Base-by-base conservation (phyloP, 805 yeast species). In the Spathaspora passalidarum region DNA sequence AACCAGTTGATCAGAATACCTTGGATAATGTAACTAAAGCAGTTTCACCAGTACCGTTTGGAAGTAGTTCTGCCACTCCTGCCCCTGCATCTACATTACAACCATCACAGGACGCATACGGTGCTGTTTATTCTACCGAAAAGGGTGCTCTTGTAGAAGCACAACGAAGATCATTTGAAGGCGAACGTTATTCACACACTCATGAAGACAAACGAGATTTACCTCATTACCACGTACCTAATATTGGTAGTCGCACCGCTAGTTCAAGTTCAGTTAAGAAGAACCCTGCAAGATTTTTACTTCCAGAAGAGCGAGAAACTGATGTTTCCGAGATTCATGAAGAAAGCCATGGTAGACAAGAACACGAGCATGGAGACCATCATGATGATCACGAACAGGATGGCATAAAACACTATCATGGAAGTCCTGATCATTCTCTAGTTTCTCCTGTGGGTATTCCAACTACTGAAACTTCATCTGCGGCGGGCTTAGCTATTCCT, bases 81-180 rank as follows among this genome's bases (percentile, higher is more conserved):
- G 53, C 17, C 61, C 58, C n/a, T 50, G 50, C 20, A 10, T n/a
- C 14, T n/a, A 47, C 52, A 26, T 23, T 43, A 9, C 42, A 50
- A 7, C 55, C 56, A 3, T 50, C 47, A 8, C 37, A 43, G 17
- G 43, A 52, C 5, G 10, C 34, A 29, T 62, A 63, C 43, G 72
- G 69, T 2, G 65, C 73, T 1, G 67, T 77, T 14, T 75, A 69
- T 51, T 47, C 62, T 8, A 65, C 76, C n/a, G 81, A 78, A 53
- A 73, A 73, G 11, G 73, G 68, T 1, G 81, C 69, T 13, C 57
- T 60, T 19, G 51, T 50, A 19, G 72, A 66, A 40, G 49, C 54
- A 5, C 39, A 40, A n/a, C 29, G 45, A 21, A 16, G 48, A 19
- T 47, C 50, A 25, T 25, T 44, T 42, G 49, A 48, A 29, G 36